Evolutionary conservation across 2,329 filamentous ascomycete genomes (phyloP).

Genomic region (Trematosphaeria pertusa): DNA sequence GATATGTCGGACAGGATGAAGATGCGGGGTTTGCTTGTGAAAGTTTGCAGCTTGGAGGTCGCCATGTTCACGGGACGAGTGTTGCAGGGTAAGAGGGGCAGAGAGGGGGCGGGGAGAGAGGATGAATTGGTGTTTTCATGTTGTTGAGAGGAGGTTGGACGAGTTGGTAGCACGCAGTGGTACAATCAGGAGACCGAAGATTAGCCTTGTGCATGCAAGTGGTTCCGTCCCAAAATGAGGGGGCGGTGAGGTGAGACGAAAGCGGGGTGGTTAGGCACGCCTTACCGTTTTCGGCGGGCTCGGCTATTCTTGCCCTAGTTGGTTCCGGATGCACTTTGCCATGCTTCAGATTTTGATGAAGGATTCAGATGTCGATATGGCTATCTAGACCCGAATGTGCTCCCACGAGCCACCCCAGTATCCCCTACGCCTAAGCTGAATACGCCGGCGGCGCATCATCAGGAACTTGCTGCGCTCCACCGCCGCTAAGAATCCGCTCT

Average conservation of each 20-base stretch:
- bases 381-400: no score
- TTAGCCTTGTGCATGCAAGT: background rate
- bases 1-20: constrained; percentile 51
- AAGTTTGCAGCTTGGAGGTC: constrained; percentile 33
- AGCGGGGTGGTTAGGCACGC: no score
- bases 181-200: background rate
- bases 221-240: background rate
- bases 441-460: constrained; percentile 13
- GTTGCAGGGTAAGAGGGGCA: background rate
- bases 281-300: no score
- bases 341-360: no score
- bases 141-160: background rate
- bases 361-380: no score
- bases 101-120: background rate
- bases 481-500: constrained; percentile 8
- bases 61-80: constrained; percentile 26
- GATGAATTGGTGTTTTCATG: background rate
- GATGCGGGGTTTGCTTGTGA: constrained; percentile 46
- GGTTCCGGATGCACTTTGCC: no score
- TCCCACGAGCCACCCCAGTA: no score
- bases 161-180: background rate
- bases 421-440: constrained; percentile 1
- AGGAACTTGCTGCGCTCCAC: constrained; percentile 4
- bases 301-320: no score
- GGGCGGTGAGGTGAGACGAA: background rate